Evolutionary conservation across 2,329 filamentous ascomycete species (phyloP).

Genomic region (Neofusicoccum umdonicola): DNA sequence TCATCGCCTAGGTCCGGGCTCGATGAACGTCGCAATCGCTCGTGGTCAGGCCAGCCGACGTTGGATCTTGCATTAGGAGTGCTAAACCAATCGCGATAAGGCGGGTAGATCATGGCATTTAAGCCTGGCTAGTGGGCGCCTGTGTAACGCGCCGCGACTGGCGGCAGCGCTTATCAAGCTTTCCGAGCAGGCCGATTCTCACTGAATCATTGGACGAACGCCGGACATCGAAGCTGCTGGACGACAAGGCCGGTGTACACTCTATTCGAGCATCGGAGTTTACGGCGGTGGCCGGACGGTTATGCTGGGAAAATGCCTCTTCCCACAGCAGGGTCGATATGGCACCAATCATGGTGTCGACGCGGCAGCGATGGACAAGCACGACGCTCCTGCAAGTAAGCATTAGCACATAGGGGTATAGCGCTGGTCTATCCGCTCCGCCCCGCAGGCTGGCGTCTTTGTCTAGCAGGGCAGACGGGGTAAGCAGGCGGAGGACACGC

Average conservation of each 20-base stretch:
- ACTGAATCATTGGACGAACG: neutral
- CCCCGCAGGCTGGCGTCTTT: neutral
- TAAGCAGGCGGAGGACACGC: neutral
- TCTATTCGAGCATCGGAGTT: neutral
- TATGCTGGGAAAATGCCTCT: neutral
- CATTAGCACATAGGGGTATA: neutral
- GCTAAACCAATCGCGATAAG: neutral
- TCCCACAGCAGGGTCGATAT: neutral
- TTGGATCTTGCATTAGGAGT: neutral
- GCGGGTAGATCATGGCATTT: conserved; percentile 3
- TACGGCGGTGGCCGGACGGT: neutral
- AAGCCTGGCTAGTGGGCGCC: neutral
- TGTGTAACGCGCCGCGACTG: neutral
- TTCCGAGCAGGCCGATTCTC: neutral
- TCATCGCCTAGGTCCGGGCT: neutral
- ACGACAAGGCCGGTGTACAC: neutral
- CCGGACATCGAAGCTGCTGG: neutral
- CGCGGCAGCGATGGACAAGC: neutral
- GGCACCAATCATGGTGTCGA: neutral
- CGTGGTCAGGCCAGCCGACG: neutral
- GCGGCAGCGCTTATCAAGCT: neutral
- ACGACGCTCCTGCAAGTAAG: neutral
- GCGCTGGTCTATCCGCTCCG: neutral
- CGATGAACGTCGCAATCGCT: neutral
- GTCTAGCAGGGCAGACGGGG: neutral